These are phyloP conservation scores for Phytophthora pini DNA, from an alignment of 352 stramenopile genomes.

Conservation along the genomic window DNA sequence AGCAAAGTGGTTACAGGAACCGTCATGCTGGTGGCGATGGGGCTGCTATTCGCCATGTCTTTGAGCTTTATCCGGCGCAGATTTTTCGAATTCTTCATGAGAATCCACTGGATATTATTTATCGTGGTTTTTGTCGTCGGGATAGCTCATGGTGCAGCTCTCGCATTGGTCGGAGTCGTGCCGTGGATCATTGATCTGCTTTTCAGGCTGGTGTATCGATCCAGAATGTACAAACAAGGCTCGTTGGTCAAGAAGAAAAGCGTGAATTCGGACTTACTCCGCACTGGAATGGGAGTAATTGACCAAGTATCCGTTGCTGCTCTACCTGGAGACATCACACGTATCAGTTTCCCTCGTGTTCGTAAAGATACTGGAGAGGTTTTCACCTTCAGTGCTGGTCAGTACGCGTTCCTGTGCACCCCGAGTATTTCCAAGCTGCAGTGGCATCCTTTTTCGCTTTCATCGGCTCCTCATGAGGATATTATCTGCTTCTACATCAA, in stretches of 20 bases:
- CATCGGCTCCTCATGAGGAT: slow-evolving; percentile 65
- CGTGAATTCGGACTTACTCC: too few relatives aligned
- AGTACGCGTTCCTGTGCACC: slow-evolving; percentile 88
- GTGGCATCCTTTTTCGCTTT: slow-evolving; percentile 92
- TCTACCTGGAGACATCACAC: slow-evolving; percentile 37
- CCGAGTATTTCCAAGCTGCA: slow-evolving; percentile 60
- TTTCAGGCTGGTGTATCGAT: slow-evolving; percentile 42
- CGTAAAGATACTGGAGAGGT: slow-evolving; percentile 40
- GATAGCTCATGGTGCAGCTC: slow-evolving; percentile 46
- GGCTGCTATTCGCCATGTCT: slow-evolving; percentile 41
- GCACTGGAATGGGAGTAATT: slow-evolving; percentile 28
- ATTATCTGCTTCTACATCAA: slow-evolving; percentile 76
- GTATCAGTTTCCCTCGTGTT: slow-evolving; percentile 48
- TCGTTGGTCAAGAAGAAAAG: slow-evolving; percentile 22
- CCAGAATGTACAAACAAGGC: slow-evolving; percentile 26
- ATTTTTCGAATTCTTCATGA: slow-evolving; percentile 66
- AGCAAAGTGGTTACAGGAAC: slow-evolving; percentile 34
- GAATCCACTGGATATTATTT: slow-evolving; percentile 60
- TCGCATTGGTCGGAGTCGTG: slow-evolving; percentile 40
- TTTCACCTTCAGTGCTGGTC: slow-evolving; percentile 48
- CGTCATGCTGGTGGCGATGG: slow-evolving; percentile 40
- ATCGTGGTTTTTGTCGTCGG: slow-evolving; percentile 48
- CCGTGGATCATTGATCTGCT: slow-evolving; percentile 43
- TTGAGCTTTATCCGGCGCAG: slow-evolving; percentile 45
- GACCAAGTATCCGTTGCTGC: slow-evolving; percentile 23